These are phyloP conservation scores for Kodamaea arcana DNA, from an alignment of 1,139 yeast species.

Conservation along the genomic window DNA sequence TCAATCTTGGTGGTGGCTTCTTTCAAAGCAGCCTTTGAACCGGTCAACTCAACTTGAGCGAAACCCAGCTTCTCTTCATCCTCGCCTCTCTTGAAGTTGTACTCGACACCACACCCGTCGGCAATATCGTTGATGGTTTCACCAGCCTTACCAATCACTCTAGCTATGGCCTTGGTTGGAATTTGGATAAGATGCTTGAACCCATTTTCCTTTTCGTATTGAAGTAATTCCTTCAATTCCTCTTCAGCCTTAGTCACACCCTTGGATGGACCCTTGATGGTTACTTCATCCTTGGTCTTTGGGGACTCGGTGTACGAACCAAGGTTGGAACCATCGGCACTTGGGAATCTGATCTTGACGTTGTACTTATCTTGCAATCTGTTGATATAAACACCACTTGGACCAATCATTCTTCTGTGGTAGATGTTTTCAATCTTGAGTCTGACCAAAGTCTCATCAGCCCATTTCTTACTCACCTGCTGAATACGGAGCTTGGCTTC, in stretches of 20 bases:
- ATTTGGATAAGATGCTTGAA: conserved; percentile 58
- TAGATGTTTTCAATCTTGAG: conserved; percentile 70
- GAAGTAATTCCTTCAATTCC: conserved; percentile 78
- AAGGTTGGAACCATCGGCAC: conserved; percentile 25
- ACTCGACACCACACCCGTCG: conserved; percentile 74
- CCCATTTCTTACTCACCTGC: conserved; percentile 67
- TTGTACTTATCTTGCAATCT: conserved; percentile 87
- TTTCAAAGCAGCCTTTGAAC: conserved; percentile 76
- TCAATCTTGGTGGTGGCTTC: conserved; percentile 65
- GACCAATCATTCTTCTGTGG: conserved; percentile 83
- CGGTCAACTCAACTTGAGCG: conserved; percentile 68
- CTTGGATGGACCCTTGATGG: conserved; percentile 86
- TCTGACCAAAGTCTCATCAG: conserved; percentile 70
- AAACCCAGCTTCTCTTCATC: conserved; percentile 38
- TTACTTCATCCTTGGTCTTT: conserved; percentile 57
- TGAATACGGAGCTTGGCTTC: conserved; percentile 62
- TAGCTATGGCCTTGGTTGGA: conserved; percentile 69
- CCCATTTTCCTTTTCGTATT: conserved; percentile 87
- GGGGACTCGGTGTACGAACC: conserved; percentile 34
- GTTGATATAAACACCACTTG: conserved; percentile 74
- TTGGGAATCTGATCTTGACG: conserved; percentile 77
- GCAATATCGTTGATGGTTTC: conserved; percentile 79
- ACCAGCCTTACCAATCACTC: conserved; percentile 88
- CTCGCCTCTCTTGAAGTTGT: conserved; percentile 54
- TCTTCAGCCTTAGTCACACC: conserved; percentile 83